Evolutionary conservation across 2,329 filamentous ascomycete genomes (phyloP).

Genomic region (Diplodia corticola): DNA sequence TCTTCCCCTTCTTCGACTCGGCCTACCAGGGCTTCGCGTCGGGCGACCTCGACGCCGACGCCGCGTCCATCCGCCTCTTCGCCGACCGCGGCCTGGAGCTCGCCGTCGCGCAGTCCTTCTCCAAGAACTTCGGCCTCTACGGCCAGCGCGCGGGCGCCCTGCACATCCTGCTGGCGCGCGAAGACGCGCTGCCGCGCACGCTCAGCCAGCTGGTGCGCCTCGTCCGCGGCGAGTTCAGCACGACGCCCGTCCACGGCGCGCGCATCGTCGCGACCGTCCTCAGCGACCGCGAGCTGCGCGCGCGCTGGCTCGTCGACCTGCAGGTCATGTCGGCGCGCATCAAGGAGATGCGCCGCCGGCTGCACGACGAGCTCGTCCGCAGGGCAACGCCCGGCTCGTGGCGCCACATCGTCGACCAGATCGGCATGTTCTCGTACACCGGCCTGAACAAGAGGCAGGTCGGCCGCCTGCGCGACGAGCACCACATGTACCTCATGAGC

Average conservation of each 20-base stretch:
- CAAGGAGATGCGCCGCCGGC: constrained; percentile 31
- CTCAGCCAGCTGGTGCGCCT: constrained; percentile 23
- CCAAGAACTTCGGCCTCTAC: constrained; percentile 44
- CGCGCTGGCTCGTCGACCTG: constrained; percentile 39
- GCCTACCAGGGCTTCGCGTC: constrained; percentile 45
- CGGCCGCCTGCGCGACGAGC: constrained; percentile 30
- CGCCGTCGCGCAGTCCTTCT: constrained; percentile 39
- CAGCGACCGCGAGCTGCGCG: constrained; percentile 26
- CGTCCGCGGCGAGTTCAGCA: constrained; percentile 34
- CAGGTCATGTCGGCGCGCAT: constrained; percentile 39
- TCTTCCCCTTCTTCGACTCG: constrained; percentile 42
- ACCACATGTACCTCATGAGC: constrained; percentile 41
- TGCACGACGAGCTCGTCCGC: constrained; percentile 31
- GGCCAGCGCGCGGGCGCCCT: constrained; percentile 38
- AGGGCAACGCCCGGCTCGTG: constrained; percentile 33
- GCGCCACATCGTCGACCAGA: constrained; percentile 38
- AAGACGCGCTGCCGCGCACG: constrained; percentile 8
- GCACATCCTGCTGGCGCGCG: constrained; percentile 25
- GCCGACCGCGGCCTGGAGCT: constrained; percentile 26
- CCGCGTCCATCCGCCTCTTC: constrained; percentile 39
- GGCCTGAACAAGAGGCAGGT: constrained; percentile 39
- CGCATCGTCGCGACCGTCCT: constrained; percentile 35
- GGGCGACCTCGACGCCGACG: constrained; percentile 38
- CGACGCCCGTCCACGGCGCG: constrained; percentile 34
- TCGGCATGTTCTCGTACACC: constrained; percentile 47